Base-by-base conservation (phyloP, 129 eudicot genomes). In the Flaveria sonorensis region DNA sequence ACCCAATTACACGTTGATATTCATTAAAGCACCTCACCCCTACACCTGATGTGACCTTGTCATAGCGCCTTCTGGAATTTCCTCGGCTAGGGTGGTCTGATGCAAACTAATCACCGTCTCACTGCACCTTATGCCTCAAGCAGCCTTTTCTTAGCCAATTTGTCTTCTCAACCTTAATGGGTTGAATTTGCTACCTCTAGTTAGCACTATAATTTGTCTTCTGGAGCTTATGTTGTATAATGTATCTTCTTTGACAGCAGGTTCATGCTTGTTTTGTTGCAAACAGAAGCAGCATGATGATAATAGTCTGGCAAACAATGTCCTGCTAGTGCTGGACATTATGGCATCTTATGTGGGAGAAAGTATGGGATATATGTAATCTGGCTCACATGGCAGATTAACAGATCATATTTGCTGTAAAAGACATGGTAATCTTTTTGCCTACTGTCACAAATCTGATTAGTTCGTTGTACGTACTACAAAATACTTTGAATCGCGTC, bases 381-480 rank as follows among this genome's bases (percentile, higher is more conserved):
- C 13, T 71, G 47, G 62, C 21, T 71, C 71, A 60, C 8, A 12
- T 78, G 77, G 83, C 71, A 62, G 21, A 24, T 55, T 53, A 53
- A 73, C 30, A 18, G 50, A 43, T 73, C 69, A 13, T 74, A 73
- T 73, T 45, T 73, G 55, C 62, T 80, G 83, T 80, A 53, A 64
- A 28, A 26, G 64, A 80, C 83, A 72, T 64, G 78, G 18, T 64
- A 50, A 79, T 46, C 26, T 53, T 52, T 79, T 64, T 62, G 73
- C 36, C 15, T 57, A 2, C 43, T n/a, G 55, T 59, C 47, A 23
- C 11, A 21, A 55, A 67, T 52, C 59, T 45, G 73, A 42, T 72
- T 79, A 66, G 46, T 53, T 46, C 30, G 66, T 63, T 80, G 68
- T 28, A 52, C 48, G 74, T n/a, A 46, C 32, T 40, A 65, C 51